These are phyloP conservation scores for Cutaneotrichosporon spelunceum DNA, from an alignment of 1,284 basidiomycete species.

Conservation along the genomic window DNA sequence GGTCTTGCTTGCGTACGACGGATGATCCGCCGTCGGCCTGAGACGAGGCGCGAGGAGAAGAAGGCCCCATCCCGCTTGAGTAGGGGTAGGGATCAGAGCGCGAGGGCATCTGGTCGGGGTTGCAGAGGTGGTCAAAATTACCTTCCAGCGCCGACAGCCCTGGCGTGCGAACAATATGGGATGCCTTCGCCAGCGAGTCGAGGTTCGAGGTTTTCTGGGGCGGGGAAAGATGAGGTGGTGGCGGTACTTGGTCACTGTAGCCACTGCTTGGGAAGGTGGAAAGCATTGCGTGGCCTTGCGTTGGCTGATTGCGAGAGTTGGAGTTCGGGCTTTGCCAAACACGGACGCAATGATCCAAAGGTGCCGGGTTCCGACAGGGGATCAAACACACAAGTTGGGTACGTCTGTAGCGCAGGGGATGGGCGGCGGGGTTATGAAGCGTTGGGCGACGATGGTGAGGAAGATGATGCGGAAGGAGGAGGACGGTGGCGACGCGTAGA, in stretches of 20 bases:
- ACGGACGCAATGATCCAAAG: neutral
- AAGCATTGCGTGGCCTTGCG: neutral
- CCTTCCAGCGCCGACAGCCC: neutral
- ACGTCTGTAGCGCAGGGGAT: neutral
- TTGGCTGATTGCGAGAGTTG: neutral
- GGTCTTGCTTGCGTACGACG: conserved; percentile 8
- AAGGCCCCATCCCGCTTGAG: neutral
- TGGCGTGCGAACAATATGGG: conserved; percentile 2
- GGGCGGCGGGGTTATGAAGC: neutral
- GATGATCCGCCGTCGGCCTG: neutral
- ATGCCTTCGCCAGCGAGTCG: neutral
- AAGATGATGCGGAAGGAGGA: neutral
- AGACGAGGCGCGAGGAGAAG: conserved; percentile 2
- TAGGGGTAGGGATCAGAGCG: conserved; percentile 1
- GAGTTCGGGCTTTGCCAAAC: neutral
- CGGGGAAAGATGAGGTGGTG: neutral
- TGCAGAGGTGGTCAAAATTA: conserved; percentile 1
- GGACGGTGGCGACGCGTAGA: neutral
- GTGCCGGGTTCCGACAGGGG: neutral
- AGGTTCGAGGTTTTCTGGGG: neutral
- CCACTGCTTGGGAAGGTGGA: neutral
- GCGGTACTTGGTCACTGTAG: conserved; percentile 2
- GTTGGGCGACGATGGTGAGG: neutral
- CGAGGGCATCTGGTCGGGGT: neutral
- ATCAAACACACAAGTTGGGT: neutral